Conservation (phyloP, 768 basidiomycete genomes). For the Lactarius trivialis region DNA sequence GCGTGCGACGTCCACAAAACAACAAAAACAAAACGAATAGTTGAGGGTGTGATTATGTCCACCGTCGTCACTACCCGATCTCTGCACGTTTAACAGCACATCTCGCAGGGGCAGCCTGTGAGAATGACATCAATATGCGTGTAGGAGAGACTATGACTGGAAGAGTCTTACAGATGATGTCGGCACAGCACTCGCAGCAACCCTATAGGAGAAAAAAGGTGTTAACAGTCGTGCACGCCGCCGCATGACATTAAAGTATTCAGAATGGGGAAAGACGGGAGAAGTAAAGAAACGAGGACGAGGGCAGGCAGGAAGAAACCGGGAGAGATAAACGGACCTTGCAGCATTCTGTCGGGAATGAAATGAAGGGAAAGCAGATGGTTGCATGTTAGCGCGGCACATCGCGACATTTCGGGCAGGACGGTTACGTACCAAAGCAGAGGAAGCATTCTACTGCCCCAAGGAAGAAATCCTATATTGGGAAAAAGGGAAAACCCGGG, state of each 20-base stretch:
- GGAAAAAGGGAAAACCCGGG: not conserved
- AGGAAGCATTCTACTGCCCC: conserved; percentile 59
- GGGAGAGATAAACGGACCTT: conserved; percentile 40
- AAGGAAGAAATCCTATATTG: conserved; percentile 57
- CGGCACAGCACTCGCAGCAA: conserved; percentile 63
- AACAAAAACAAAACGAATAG: not conserved
- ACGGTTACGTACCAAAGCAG: conserved; percentile 48
- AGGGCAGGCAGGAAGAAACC: not conserved
- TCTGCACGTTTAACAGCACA: conserved; percentile 48
- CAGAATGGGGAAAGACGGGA: not conserved
- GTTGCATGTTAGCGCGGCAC: not conserved
- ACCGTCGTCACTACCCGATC: not conserved
- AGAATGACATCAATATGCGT: conserved; percentile 5
- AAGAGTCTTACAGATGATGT: conserved; percentile 59
- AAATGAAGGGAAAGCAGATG: not conserved
- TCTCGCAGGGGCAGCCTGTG: conserved; percentile 73
- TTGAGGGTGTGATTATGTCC: not conserved
- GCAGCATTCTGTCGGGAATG: conserved; percentile 58
- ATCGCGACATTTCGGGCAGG: not conserved
- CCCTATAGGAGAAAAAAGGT: conserved; percentile 34
- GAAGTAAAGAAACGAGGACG: not conserved
- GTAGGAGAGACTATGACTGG: not conserved
- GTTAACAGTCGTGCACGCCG: not conserved
- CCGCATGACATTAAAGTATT: not conserved
- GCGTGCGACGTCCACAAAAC: not conserved